Percentiles rank a stretch among this genome's conserved stretches.
Evolutionary conservation across 345 rosid species (phyloP).

Genomic region (Raphanus sativus): DNA sequence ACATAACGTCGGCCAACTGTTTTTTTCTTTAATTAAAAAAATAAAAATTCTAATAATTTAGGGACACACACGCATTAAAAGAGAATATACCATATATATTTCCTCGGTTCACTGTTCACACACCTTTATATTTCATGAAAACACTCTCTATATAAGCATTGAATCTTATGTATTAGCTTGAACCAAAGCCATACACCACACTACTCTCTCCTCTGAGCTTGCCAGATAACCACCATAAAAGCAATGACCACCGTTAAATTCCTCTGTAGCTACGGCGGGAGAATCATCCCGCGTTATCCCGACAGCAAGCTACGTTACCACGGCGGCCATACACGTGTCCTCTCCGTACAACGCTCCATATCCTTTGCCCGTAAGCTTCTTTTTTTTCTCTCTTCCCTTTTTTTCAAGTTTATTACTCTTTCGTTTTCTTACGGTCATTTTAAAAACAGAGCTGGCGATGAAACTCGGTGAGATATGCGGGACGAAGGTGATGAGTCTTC

Average conservation of each 20-base stretch:
- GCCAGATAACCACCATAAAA: background rate
- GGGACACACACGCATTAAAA: background rate
- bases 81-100: background rate
- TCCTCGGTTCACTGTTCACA: background rate
- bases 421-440: background rate
- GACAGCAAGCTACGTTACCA: slow-evolving; percentile 86
- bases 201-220: background rate
- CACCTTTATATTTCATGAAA: background rate
- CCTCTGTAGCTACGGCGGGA: slow-evolving; percentile 89
- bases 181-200: background rate
- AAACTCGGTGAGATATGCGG: slow-evolving; percentile 79
- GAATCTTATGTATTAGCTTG: too few relatives aligned
- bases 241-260: slow-evolving; percentile 53
- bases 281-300: slow-evolving; percentile 75
- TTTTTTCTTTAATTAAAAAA: background rate
- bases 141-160: too few relatives aligned
- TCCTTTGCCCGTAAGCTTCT: slow-evolving; percentile 68
- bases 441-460: slow-evolving; percentile 58
- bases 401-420: background rate
- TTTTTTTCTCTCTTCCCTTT: background rate
- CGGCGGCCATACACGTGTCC: slow-evolving; percentile 90
- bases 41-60: background rate
- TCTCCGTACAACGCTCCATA: slow-evolving; percentile 70
- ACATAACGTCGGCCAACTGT: slow-evolving; percentile 30
- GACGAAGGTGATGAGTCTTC: slow-evolving; percentile 44